These are phyloP conservation scores for Westerdykella sp. DNA, from an alignment of 2,329 filamentous ascomycete species.

Conservation along the genomic window DNA sequence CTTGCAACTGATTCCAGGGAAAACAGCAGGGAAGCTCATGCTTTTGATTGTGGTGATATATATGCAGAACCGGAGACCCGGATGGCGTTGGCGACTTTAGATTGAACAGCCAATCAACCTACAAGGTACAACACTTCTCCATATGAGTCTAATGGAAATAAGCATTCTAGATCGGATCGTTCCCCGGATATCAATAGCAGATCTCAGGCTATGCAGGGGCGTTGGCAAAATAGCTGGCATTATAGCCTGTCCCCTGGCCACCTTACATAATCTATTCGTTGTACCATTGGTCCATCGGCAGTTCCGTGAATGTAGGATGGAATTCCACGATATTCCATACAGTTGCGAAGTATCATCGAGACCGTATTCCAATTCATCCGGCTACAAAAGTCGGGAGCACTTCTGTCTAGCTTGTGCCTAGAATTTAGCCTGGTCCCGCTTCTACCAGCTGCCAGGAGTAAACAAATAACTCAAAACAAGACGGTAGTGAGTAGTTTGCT, in stretches of 20 bases:
- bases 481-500: too few relatives aligned
- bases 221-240: background rate
- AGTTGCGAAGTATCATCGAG: background rate
- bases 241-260: too few relatives aligned
- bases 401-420: too few relatives aligned
- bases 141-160: conserved; percentile 19
- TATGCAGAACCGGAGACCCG: conserved; percentile 19
- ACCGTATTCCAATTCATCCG: too few relatives aligned
- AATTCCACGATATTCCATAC: background rate
- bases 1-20: background rate
- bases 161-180: conserved; percentile 18
- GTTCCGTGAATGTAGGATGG: background rate
- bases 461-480: too few relatives aligned
- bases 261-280: background rate
- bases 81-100: conserved; percentile 10
- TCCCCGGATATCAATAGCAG: conserved; percentile 16
- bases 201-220: conserved; percentile 7
- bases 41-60: background rate
- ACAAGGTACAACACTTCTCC: conserved; percentile 8
- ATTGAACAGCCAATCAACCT: conserved; percentile 13
- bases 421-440: too few relatives aligned
- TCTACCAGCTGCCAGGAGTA: too few relatives aligned
- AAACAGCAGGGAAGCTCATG: conserved; percentile 2
- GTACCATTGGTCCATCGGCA: background rate
- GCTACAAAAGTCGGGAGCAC: too few relatives aligned